These are phyloP conservation scores for Solanum virginianum DNA, from an alignment of 257 asterid genomes.

Conservation along the genomic window DNA sequence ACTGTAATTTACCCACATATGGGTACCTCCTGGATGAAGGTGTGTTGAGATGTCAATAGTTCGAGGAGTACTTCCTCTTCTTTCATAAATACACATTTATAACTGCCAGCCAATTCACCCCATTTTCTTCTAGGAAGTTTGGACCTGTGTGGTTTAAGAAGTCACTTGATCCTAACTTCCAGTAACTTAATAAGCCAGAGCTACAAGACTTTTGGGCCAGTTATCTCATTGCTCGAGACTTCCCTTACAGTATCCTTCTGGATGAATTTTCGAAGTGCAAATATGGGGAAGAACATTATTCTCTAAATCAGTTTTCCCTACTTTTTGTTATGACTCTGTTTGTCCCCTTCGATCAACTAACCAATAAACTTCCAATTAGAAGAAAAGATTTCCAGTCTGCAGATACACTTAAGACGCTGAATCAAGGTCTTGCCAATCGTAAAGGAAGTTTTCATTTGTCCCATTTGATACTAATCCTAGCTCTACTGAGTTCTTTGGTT, in stretches of 20 bases:
- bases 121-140: background rate
- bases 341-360: background rate
- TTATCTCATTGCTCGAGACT: background rate
- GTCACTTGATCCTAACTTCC: background rate
- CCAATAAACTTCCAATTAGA: background rate
- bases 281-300: background rate
- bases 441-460: background rate
- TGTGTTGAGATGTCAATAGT: background rate
- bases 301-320: background rate
- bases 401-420: background rate
- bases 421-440: background rate
- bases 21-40: background rate
- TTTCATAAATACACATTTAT: background rate
- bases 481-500: background rate
- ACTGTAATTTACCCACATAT: background rate
- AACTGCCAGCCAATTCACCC: background rate
- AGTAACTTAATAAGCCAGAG: background rate
- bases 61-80: background rate
- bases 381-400: background rate
- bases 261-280: background rate
- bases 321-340: background rate
- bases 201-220: background rate
- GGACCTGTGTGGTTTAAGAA: conserved; percentile 1
- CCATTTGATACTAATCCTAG: background rate
- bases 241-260: background rate